Evolutionary conservation across 768 basidiomycete genomes (phyloP).

Genomic region (Xerocomus brunneocitrinus): DNA sequence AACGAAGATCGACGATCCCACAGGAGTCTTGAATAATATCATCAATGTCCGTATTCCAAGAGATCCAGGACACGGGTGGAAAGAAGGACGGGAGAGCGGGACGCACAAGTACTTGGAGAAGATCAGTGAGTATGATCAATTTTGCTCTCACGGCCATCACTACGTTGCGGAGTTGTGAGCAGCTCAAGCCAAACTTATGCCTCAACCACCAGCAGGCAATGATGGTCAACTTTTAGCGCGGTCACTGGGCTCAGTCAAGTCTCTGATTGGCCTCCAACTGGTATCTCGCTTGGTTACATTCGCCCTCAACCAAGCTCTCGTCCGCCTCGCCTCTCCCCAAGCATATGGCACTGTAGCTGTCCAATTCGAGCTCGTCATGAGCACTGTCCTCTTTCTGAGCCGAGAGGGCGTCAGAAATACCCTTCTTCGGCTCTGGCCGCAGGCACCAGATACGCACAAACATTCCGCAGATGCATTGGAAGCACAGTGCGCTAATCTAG

Average conservation of each 20-base stretch:
- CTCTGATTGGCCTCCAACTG: slow-evolving; percentile 83
- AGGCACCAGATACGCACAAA: slow-evolving; percentile 7
- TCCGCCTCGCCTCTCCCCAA: slow-evolving; percentile 78
- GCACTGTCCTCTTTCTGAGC: slow-evolving; percentile 86
- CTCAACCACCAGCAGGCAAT: neutral
- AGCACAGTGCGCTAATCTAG: slow-evolving; percentile 39
- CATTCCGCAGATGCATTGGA: neutral
- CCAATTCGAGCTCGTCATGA: slow-evolving; percentile 88
- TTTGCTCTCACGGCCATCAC: neutral
- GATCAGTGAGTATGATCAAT: neutral
- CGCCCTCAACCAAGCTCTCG: slow-evolving; percentile 78
- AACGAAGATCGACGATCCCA: neutral
- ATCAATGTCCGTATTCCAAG: too few relatives aligned
- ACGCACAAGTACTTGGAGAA: too few relatives aligned
- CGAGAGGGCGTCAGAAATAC: slow-evolving; percentile 92
- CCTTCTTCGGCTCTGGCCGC: slow-evolving; percentile 56
- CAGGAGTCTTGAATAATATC: too few relatives aligned
- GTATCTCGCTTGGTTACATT: slow-evolving; percentile 85
- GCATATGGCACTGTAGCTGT: slow-evolving; percentile 89
- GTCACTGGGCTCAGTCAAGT: slow-evolving; percentile 44
- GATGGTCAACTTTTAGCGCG: slow-evolving; percentile 20
- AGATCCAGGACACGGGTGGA: neutral
- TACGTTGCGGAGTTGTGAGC: too few relatives aligned
- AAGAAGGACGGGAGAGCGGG: neutral
- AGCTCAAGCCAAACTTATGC: too few relatives aligned